Conservation (phyloP, 495 filamentous ascomycete genomes). For the Penicilliopsis zonata region DNA sequence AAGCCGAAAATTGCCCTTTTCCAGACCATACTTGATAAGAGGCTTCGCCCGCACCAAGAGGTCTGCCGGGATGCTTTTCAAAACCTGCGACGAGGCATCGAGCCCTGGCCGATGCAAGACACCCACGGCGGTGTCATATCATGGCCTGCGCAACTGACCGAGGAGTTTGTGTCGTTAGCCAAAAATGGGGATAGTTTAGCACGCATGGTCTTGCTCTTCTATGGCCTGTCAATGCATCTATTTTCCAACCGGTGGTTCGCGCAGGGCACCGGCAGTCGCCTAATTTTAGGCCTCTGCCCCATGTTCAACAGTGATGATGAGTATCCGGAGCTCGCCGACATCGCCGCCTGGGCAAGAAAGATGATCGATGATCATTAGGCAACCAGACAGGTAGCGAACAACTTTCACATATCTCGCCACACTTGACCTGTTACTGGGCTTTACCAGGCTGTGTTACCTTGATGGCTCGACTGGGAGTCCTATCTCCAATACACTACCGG, state of each 20-base stretch:
- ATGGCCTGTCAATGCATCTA: constrained; percentile 23
- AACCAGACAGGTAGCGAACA: no score
- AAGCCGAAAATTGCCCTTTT: no score
- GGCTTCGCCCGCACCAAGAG: constrained; percentile 5
- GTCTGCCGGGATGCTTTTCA: constrained; percentile 17
- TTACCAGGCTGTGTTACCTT: no score
- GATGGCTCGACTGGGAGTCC: no score
- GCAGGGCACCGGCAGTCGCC: constrained; percentile 20
- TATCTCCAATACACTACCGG: no score
- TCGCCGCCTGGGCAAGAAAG: no score
- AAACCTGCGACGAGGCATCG: constrained; percentile 15
- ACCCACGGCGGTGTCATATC: constrained; percentile 23
- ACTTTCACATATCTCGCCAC: no score
- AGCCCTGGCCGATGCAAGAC: constrained; percentile 21
- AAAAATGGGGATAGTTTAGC: constrained; percentile 24
- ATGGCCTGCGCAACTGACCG: constrained; percentile 22
- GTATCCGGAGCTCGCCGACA: no score
- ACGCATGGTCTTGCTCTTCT: constrained; percentile 25
- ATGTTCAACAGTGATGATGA: no score
- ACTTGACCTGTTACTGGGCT: no score
- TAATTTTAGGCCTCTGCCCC: constrained; percentile 22
- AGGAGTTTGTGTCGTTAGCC: constrained; percentile 13
- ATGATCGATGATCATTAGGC: no score
- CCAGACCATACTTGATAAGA: constrained; percentile 8
- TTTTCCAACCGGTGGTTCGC: constrained; percentile 28